Evolutionary conservation across 225 moss, liverwort and hornwort species (phyloP), one percentile per base, ranked within the genome.

Genomic region (Polytrichum formosum): DNA sequence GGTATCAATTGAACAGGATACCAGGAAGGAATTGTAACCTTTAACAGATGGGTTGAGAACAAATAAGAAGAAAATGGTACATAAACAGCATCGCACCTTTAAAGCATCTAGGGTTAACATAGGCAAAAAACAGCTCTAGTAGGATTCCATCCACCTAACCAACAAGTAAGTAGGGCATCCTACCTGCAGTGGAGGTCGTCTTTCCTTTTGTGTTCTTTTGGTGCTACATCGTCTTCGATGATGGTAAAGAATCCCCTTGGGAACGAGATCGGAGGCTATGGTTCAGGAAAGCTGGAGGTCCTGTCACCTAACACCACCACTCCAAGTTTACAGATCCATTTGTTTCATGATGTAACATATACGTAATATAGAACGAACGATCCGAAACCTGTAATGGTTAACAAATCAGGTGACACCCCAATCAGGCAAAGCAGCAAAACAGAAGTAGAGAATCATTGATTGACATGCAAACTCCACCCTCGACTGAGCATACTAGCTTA

Each of bases 261-360:
- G 83, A 26, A n/a, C 78, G 88, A 73, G 80, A 64, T 73, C 78
- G 76, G 60, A 82, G 81, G 65, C 74, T 80, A 69, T 73, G 75
- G 72, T 89, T 96, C 46, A 96, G 56, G 79, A 91, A 93, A 68
- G 93, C 91, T 66, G 93, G 96, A 80, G 96, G 96, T 67, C 96
- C 91, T 75, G 82, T 90, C n/a, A 96, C 93, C 96, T 93, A 70
- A 56, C 28, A 59, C 69, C 61, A 68, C 17, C 33, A 65, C 29
- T 29, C 29, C 29, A 29, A 29, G 29, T 29, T 5, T 29, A 29
- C 29, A 29, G 5, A 29, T 5, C 29, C 29, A 29, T 29, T 29
- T 5, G 29, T 5, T 5, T 29, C 29, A 29, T 29, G 29, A 0
- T 29, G 58, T 5, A 18, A 19, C 58, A 19, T 59, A 17, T 19